Evolutionary conservation across 208 protist species (phyloP).

Genomic region (Acanthamoeba healyi): DNA sequence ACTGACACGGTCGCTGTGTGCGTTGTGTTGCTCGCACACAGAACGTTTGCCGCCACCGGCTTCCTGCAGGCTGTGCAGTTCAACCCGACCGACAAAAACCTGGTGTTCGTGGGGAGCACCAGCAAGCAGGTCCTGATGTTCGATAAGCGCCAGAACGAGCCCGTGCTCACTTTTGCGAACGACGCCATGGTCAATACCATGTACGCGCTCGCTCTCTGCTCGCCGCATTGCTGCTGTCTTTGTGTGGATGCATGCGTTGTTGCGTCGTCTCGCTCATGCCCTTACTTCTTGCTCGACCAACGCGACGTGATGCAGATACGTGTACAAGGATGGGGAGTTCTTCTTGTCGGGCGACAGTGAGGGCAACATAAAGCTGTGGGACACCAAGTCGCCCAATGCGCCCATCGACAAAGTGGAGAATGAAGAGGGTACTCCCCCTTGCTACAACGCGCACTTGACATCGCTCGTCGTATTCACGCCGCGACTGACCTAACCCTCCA

Average conservation of each 20-base stretch:
- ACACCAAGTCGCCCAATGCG: constrained; percentile 16
- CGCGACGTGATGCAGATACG: constrained; percentile 28
- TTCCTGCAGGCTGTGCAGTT: constrained; percentile 37
- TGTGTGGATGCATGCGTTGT: not conserved
- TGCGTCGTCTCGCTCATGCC: not conserved
- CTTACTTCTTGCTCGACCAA: not conserved
- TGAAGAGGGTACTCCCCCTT: constrained; percentile 4
- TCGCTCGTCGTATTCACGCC: not conserved
- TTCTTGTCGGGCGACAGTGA: constrained; percentile 80
- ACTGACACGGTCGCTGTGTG: too few species aligned
- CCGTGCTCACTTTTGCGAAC: constrained; percentile 78
- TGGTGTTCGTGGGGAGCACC: constrained; percentile 81
- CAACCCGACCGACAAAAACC: constrained; percentile 78
- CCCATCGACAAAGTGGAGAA: not conserved
- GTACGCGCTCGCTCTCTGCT: constrained; percentile 36
- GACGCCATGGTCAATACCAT: constrained; percentile 82
- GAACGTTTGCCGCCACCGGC: not conserved
- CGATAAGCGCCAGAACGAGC: constrained; percentile 76
- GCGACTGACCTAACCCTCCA: not conserved
- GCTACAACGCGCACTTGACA: not conserved
- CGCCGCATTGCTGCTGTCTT: not conserved
- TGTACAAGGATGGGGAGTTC: constrained; percentile 82
- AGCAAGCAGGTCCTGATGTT: constrained; percentile 80
- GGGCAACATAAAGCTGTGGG: constrained; percentile 80
- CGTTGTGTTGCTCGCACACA: not conserved